Conservation (phyloP, 495 filamentous ascomycete genomes). For the Penicillium malachiteum region DNA sequence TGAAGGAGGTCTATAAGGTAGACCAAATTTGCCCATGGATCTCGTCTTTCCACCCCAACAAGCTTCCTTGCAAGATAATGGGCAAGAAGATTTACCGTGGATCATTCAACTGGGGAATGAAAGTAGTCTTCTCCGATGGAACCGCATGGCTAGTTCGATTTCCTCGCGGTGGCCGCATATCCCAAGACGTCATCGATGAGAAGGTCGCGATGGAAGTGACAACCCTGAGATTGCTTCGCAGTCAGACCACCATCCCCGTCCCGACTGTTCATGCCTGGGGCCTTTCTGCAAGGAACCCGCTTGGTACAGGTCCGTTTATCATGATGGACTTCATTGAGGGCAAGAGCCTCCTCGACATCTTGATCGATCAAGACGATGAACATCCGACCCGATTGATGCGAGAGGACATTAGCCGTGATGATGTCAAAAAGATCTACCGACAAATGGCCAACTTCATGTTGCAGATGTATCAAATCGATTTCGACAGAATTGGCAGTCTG, state of each 20-base stretch:
- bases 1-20: too few species aligned
- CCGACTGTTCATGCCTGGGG: conserved; percentile 42
- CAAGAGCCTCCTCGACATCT: conserved; percentile 18
- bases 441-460: conserved; percentile 31
- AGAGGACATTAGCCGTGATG: conserved; percentile 20
- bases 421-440: conserved; percentile 30
- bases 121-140: conserved; percentile 34
- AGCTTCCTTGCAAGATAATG: conserved; percentile 26
- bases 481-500: conserved; percentile 5
- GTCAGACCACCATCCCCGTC: conserved; percentile 44
- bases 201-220: conserved; percentile 45
- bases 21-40: conserved; percentile 13
- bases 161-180: conserved; percentile 35
- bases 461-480: conserved; percentile 11
- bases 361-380: background rate
- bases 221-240: conserved; percentile 32
- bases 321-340: conserved; percentile 48
- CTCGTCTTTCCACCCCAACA: conserved; percentile 24
- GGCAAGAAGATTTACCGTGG: conserved; percentile 13
- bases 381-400: conserved; percentile 3
- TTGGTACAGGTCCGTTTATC: conserved; percentile 39
- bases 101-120: conserved; percentile 35
- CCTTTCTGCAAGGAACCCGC: background rate
- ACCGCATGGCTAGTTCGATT: conserved; percentile 40
- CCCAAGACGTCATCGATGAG: conserved; percentile 31